Evolutionary conservation across 2,329 filamentous ascomycete species (phyloP), one percentile per base, ranked within the genome.

Genomic region (Colletotrichum sojae): DNA sequence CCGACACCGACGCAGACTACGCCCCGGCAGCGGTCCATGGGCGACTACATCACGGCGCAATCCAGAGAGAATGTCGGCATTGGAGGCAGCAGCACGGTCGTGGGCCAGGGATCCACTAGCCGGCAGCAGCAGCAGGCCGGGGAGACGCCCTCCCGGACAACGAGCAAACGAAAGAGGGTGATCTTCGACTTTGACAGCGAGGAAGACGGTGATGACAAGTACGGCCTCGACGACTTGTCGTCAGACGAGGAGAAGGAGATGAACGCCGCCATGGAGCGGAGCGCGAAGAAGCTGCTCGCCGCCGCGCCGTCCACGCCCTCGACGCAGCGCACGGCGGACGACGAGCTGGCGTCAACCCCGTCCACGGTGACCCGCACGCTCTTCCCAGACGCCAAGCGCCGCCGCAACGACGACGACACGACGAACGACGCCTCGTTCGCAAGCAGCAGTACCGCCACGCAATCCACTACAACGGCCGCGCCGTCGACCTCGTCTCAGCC

Each of bases 221-320:
- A 58, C 40, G 65, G 62, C 9, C 76, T 79, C 18, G 76, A 74
- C 36, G 81, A 80, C 15, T 40, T 81, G 4, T 77, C 75, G 16
- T 79, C 81, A 8, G 81, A 83, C n/a, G 80, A 80, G 49, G 82
- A 82, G 69, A 73, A 76, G 27, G 73, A 82, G 66, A 74, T 84
- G 67, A 76, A 73, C 20, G 73, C 71, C n/a, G 74, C 80, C 20
- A 74, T 79, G 4, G 81, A 83, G 56, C 72, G 73, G 46, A 82
- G 78, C 66, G 77, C 75, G 13, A 75, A 76, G 48, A 78, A 74
- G 62, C 51, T 70, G 25, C 51, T 52, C n/a, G 25, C 12, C 12
- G 31, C 36, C 5, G 63, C 36, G 40, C 67, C 57, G 4, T 40
- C 49, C 8, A 81, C 81, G 1, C 76, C 79, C 1, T 67, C 70